Base-by-base conservation (phyloP, 495 filamentous ascomycete genomes). In the Lophiostoma macrostomum region DNA sequence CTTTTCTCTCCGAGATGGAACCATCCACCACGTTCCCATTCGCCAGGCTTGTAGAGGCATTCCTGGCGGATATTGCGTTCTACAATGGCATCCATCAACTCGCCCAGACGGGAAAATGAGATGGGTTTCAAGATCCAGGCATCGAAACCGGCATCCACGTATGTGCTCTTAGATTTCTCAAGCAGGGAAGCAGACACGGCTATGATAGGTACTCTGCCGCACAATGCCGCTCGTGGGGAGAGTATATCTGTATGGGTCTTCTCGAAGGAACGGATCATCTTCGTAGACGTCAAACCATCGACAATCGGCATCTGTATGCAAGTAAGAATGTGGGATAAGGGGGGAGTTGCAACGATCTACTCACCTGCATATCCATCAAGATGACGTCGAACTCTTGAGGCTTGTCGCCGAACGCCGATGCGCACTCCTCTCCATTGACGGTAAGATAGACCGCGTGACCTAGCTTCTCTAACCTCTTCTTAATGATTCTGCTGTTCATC, bases 301-400 rank as follows among this genome's bases (percentile, higher is more conserved):
- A 91, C 86, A 42, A 96, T 94, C 11, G 91, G 91, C 91, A 96
- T 96, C 85, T 91, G n/a, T n/a, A 56, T 8, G 7, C 32, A 16
- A 31, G 14, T 37, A 12, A 14, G 12, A 14, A 36, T 52, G 34
- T 39, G 32, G 11, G 14, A 53, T 46, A 34, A 30, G 16, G 23
- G 27, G 22, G 32, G 20, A 8, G 22, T 25, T 25, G 20, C 28
- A 18, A 25, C 25, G 20, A 14, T 23, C 36, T 18, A 50, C 38
- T 63, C 61, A 88, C 88, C 76, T 96, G 90, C 72, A 96, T 90
- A 64, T 97, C 91, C 91, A 97, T 97, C 63, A 97, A 74, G 14
- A 97, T 74, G n/a, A 91, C 82, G 67, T 97, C 90, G 60, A 84
- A 94, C 13, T 47, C 66, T 34, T 61, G 63, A 1, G 79, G 73